A percentile compares a stretch with the other conserved stretches of the same genome.
Evolutionary conservation across 345 rosid genomes (phyloP).

Genomic region (Cardamine resedifolia): DNA sequence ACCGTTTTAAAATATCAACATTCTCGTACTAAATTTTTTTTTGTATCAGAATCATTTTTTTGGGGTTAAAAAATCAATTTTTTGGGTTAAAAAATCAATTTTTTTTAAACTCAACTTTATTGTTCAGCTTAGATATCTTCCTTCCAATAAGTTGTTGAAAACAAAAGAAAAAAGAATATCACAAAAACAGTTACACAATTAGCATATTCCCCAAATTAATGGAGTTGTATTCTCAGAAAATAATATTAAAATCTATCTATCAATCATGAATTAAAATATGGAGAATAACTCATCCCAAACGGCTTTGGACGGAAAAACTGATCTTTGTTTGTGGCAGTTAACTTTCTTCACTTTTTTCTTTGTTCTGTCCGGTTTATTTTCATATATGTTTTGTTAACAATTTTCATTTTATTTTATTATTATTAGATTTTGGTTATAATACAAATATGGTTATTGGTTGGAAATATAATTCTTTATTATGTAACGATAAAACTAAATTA

Average conservation of each 20-base stretch:
- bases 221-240: neutral
- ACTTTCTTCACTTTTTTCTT: constrained; percentile 6
- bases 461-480: neutral
- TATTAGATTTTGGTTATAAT: neutral
- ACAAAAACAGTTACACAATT: constrained; percentile 3
- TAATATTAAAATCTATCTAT: neutral
- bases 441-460: neutral
- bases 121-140: neutral
- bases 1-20: no score
- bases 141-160: neutral
- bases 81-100: no score
- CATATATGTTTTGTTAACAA: no score
- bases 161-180: neutral
- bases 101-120: no score
- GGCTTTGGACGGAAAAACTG: constrained; percentile 18
- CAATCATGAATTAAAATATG: neutral
- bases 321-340: neutral
- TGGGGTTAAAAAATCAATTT: no score
- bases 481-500: neutral
- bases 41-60: no score
- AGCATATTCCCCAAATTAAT: neutral
- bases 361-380: neutral
- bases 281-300: constrained; percentile 1
- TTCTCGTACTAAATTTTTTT: no score
- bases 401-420: neutral